phyloP scores from a whole-genome alignment of 2,329 filamentous ascomycete genomes.

The Coniochaeta prunicola region DNA sequence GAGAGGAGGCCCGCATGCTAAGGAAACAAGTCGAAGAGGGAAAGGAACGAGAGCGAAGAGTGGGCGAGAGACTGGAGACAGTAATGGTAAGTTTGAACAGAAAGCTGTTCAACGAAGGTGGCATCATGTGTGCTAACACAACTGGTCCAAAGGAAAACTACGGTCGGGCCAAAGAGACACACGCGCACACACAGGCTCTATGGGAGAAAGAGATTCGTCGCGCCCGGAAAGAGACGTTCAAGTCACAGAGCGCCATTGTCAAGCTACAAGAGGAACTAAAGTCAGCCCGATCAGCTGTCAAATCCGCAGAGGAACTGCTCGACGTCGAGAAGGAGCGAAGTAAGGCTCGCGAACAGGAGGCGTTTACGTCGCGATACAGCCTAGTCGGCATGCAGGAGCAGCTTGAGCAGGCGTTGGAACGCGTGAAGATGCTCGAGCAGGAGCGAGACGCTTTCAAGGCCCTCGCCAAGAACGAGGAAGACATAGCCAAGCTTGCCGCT shows the following conservation, averaged over 20 bases:
- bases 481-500: constrained; percentile 60
- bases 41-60: constrained; percentile 56
- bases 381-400: constrained; percentile 60
- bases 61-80: constrained; percentile 59
- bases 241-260: constrained; percentile 60
- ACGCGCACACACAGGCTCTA: constrained; percentile 56
- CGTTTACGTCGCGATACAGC: constrained; percentile 59
- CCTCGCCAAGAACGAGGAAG: constrained; percentile 64
- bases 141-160: constrained; percentile 53
- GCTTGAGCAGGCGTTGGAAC: constrained; percentile 55
- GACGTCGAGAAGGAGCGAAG: constrained; percentile 57
- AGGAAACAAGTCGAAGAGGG: constrained; percentile 56
- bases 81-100: constrained; percentile 55
- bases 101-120: neutral
- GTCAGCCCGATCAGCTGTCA: constrained; percentile 44
- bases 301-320: constrained; percentile 50
- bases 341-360: constrained; percentile 58
- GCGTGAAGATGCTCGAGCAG: constrained; percentile 59
- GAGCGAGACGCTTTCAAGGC: constrained; percentile 70
- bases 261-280: constrained; percentile 72
- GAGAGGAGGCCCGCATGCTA: constrained; percentile 51
- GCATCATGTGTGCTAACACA: neutral
- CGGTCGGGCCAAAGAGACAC: constrained; percentile 61
- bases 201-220: constrained; percentile 71
- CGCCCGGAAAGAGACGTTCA: constrained; percentile 66